A percentile compares a stretch with the other conserved stretches of the same genome.
Evolutionary conservation across 352 stramenopile species (phyloP).

Genomic region (Thalassiosira livingstoniorum): DNA sequence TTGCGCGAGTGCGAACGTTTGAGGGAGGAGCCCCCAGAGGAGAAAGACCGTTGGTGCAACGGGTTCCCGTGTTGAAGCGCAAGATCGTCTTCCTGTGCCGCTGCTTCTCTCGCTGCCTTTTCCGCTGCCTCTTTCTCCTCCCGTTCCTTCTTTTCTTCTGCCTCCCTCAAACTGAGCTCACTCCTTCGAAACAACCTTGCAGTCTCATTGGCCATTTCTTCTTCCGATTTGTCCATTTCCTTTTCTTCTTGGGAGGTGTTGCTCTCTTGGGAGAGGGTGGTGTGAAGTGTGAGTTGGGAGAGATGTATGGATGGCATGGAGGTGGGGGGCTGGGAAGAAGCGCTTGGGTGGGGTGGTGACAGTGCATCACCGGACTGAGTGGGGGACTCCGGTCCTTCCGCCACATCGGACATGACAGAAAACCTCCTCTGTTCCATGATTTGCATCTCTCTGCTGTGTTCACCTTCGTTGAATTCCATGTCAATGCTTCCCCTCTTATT

Average conservation of each 20-base stretch:
- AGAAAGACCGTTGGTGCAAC: neutral
- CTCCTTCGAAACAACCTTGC: conserved; percentile 51
- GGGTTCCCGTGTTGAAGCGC: neutral
- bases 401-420: too few relatives aligned
- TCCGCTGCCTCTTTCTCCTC: conserved; percentile 9
- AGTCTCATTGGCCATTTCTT: conserved; percentile 52
- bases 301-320: neutral
- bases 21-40: neutral
- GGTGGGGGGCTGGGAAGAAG: neutral
- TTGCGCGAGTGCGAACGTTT: neutral
- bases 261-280: neutral
- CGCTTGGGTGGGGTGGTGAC: neutral
- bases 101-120: neutral
- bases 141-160: neutral
- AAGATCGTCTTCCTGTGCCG: conserved; percentile 5
- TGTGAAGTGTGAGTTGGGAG: neutral
- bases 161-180: conserved; percentile 37
- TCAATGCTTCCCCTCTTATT: neutral
- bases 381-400: neutral
- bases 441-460: neutral
- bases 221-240: conserved; percentile 1
- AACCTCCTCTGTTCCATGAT: neutral
- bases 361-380: neutral
- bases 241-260: conserved; percentile 14
- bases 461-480: neutral